Evolutionary conservation across 306 rosid species (phyloP).

Genomic region (Prunus kanzakura): DNA sequence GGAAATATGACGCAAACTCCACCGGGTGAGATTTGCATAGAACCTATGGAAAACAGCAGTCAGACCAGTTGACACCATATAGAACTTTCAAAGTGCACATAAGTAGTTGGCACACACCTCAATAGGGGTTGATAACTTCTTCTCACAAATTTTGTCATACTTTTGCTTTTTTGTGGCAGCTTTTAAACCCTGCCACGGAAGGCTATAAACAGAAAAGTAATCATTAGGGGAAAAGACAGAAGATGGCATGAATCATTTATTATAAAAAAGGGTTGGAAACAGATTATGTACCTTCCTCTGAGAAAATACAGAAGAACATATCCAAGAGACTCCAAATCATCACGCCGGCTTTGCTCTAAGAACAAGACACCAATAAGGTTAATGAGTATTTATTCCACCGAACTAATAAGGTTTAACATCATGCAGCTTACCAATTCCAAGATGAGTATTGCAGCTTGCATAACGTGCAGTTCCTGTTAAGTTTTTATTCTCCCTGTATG

Average conservation of each 20-base stretch:
- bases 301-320: slow-evolving; percentile 93
- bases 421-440: slow-evolving; percentile 78
- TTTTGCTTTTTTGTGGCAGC: slow-evolving; percentile 98
- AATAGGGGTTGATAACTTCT: slow-evolving; percentile 93
- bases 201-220: slow-evolving; percentile 48
- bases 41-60: slow-evolving; percentile 47
- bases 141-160: slow-evolving; percentile 94
- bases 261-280: slow-evolving; percentile 17
- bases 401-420: slow-evolving; percentile 2
- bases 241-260: neutral
- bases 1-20: slow-evolving; percentile 96
- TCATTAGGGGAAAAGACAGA: neutral
- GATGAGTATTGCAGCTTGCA: slow-evolving; percentile 99
- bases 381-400: neutral
- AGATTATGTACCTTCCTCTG: slow-evolving; percentile 75
- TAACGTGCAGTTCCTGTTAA: slow-evolving; percentile 94
- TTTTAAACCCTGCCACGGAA: slow-evolving; percentile 99
- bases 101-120: slow-evolving; percentile 54
- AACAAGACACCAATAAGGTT: slow-evolving; percentile 24
- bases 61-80: slow-evolving; percentile 18
- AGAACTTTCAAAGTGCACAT: slow-evolving; percentile 1
- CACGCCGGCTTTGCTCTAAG: slow-evolving; percentile 96
- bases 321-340: slow-evolving; percentile 97
- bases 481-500: slow-evolving; percentile 76
- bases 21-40: slow-evolving; percentile 91